Base-by-base conservation (phyloP, 805 yeast genomes). In the Starmerella stellata region DNA sequence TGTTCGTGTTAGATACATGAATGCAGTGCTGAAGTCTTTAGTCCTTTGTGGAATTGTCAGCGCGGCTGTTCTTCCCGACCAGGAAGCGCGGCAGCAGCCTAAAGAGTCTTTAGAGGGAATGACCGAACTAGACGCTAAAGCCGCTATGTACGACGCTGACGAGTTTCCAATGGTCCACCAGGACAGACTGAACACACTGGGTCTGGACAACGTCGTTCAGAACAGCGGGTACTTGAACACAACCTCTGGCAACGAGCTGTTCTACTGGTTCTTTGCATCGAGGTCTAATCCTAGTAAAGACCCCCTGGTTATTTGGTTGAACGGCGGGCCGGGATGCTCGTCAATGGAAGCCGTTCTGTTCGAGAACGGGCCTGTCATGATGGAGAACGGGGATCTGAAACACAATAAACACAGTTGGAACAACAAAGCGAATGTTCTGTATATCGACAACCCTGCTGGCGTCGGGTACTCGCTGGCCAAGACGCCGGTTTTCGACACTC, bases 321-420 rank as follows among this genome's bases (percentile, higher is more conserved):
- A 85, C 55, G 95, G 95, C 47, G 95, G 95, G 4, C 95, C 95
- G 28, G 95, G 95, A 11, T 85, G 95, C 56, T 80, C 94, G 0
- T 80, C 94, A 1, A 61, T 82, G 54, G 80, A 92, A 25, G 95
- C 95, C 7, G 63, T 85, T 41, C 72, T 87, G 51, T 82, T 85
- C 53, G 96, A 87, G 58, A 68, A 83, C 53, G 96, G 96, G 20
- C 93, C 95, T 4, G 70, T 93, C 0, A 66, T 75, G 13, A 72
- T 87, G 42, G 68, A 73, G 37, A 57, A 69, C 31, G 68, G 72
- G 29, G 58, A 78, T 48, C 69, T 72, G 50, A 68, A 69, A 23
- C 64, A 60, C 57, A 87, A 87, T 60, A 87, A 90, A 17, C 64
- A 72, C 60, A 76, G 94, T 2, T 87, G 96, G 96, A 87, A 85